Conservation (phyloP, 495 filamentous ascomycete species). For the Penicillium antarcticum region DNA sequence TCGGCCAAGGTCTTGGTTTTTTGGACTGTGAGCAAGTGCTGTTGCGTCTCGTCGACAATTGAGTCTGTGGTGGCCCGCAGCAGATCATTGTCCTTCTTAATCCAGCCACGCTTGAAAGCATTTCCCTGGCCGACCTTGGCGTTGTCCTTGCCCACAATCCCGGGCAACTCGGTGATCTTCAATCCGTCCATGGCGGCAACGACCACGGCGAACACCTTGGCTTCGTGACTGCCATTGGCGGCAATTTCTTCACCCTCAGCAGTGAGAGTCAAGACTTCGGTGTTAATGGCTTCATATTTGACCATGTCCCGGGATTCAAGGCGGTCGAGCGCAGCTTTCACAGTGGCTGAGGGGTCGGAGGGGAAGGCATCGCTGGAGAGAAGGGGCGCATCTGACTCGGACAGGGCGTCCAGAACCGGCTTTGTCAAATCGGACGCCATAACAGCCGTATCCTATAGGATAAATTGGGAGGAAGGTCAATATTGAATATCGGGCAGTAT, state of each 20-base stretch:
- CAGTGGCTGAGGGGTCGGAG: constrained; percentile 58
- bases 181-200: constrained; percentile 72
- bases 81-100: constrained; percentile 77
- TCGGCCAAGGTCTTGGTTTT: constrained; percentile 64
- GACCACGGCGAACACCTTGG: constrained; percentile 87
- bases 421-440: constrained; percentile 63
- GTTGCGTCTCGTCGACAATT: constrained; percentile 75
- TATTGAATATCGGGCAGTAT: constrained; percentile 19
- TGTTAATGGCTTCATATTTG: constrained; percentile 74
- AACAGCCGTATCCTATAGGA: constrained; percentile 27
- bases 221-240: constrained; percentile 87
- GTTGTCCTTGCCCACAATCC: constrained; percentile 75
- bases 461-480: constrained; percentile 9
- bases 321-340: constrained; percentile 86
- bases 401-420: constrained; percentile 64
- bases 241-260: constrained; percentile 75
- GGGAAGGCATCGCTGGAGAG: constrained; percentile 77
- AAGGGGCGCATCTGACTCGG: constrained; percentile 59
- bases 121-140: constrained; percentile 91
- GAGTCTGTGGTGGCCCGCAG: constrained; percentile 56
- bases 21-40: constrained; percentile 68
- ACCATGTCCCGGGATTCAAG: constrained; percentile 83
- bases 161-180: constrained; percentile 73
- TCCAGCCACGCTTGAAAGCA: constrained; percentile 96
- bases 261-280: constrained; percentile 75